phyloP scores from a whole-genome alignment of 106 monocot genomes.

The Phalaenopsis equestris region DNA sequence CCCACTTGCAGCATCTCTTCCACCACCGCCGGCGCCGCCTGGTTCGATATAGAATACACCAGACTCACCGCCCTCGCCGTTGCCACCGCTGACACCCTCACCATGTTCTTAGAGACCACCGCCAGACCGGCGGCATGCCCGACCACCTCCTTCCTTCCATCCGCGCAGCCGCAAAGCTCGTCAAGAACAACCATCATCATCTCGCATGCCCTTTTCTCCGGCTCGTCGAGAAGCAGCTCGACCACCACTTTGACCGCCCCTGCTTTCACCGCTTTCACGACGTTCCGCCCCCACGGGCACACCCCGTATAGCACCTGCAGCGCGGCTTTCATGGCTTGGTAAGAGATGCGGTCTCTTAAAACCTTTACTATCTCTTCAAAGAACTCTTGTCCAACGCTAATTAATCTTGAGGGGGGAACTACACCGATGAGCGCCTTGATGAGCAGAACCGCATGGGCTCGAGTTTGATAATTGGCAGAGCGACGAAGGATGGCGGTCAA shows the following conservation, averaged over 20 bases:
- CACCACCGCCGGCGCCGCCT: slow-evolving; percentile 25
- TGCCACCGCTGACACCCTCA: slow-evolving; percentile 37
- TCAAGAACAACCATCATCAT: slow-evolving; percentile 28
- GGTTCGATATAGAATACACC: slow-evolving; percentile 26
- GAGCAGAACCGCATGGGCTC: slow-evolving; percentile 31
- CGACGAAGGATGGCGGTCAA: slow-evolving; percentile 4
- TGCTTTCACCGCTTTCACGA: slow-evolving; percentile 24
- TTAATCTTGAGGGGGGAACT: slow-evolving; percentile 6
- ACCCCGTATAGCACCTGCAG: slow-evolving; percentile 22
- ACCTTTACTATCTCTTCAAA: slow-evolving; percentile 33
- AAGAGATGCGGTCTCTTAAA: slow-evolving; percentile 25
- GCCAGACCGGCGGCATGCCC: slow-evolving; percentile 46
- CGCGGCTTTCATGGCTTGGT: slow-evolving; percentile 36
- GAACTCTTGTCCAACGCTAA: slow-evolving; percentile 9
- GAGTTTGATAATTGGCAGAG: slow-evolving; percentile 6
- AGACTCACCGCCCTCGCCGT: slow-evolving; percentile 33
- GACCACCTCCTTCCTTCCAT: slow-evolving; percentile 38
- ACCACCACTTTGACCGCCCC: slow-evolving; percentile 34
- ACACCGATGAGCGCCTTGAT: slow-evolving; percentile 25
- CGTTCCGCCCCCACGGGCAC: slow-evolving; percentile 26
- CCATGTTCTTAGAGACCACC: slow-evolving; percentile 47
- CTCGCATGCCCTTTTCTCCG: slow-evolving; percentile 37
- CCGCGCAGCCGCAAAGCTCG: slow-evolving; percentile 32
- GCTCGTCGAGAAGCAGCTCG: slow-evolving; percentile 22
- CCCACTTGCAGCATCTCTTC: slow-evolving; percentile 61